These are phyloP conservation scores for Neopestalotiopsis rosae DNA, from an alignment of 2,329 filamentous ascomycete species.

Conservation along the genomic window DNA sequence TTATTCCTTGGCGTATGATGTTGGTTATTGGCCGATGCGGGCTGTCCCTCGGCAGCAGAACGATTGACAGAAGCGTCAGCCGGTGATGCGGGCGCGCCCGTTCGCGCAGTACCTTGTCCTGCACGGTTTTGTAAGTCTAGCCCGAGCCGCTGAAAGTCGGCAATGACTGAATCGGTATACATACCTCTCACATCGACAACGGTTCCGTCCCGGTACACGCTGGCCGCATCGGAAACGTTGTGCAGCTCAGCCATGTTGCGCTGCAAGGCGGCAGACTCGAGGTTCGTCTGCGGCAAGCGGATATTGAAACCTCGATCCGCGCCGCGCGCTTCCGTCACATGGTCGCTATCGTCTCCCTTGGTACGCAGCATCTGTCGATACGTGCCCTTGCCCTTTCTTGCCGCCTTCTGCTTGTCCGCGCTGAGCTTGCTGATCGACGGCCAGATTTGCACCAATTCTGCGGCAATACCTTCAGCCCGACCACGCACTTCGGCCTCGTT, in stretches of 20 bases:
- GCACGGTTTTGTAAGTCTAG: neutral
- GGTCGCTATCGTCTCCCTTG: neutral
- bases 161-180: neutral
- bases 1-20: neutral
- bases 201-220: constrained; percentile 35
- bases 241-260: constrained; percentile 25
- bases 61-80: neutral
- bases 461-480: neutral
- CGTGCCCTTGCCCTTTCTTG: neutral
- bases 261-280: constrained; percentile 25
- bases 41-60: neutral
- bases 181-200: constrained; percentile 19
- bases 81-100: neutral
- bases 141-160: neutral
- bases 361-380: neutral
- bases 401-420: neutral
- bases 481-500: neutral
- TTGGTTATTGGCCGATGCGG: neutral
- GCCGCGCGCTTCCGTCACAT: neutral
- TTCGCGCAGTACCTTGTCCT: neutral
- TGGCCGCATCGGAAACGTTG: constrained; percentile 19
- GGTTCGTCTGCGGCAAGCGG: constrained; percentile 17
- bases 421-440: neutral
- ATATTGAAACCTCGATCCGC: neutral
- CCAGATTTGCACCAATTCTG: neutral